phyloP scores from a whole-genome alignment of 2,329 filamentous ascomycete genomes.

The Nannizziopsis arthrosporioides region DNA sequence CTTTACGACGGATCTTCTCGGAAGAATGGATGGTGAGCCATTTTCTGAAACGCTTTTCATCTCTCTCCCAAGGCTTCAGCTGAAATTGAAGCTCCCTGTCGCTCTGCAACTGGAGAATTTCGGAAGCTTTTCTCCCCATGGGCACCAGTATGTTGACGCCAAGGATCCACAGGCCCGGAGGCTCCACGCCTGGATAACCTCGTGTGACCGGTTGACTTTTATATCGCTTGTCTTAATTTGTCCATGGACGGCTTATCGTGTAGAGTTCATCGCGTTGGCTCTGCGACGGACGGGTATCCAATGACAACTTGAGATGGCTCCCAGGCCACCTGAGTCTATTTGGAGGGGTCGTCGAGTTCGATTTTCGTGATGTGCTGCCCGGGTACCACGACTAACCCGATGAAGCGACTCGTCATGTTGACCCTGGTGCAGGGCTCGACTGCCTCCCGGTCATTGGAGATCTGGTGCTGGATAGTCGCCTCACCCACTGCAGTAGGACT shows the following conservation, averaged over 20 bases:
- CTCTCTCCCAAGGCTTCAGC: too few species aligned
- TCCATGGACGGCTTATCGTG: conserved; percentile 5
- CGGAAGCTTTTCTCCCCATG: not conserved
- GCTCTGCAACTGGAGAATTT: too few species aligned
- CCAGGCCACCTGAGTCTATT: not conserved
- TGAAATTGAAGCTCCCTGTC: too few species aligned
- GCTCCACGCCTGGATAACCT: not conserved
- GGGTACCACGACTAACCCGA: conserved; percentile 82
- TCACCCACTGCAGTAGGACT: conserved; percentile 39
- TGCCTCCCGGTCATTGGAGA: conserved; percentile 12
- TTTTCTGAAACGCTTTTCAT: too few species aligned
- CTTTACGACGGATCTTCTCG: too few species aligned
- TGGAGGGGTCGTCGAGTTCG: conserved; percentile 54
- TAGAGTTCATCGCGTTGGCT: not conserved
- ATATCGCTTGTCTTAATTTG: not conserved
- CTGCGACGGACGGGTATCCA: not conserved
- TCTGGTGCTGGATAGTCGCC: conserved; percentile 22
- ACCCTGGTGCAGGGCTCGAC: conserved; percentile 41
- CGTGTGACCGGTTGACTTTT: conserved; percentile 5
- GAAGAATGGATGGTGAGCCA: too few species aligned
- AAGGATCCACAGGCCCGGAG: not conserved
- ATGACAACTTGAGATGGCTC: not conserved
- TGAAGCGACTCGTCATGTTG: conserved; percentile 71
- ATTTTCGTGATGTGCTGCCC: conserved; percentile 77
- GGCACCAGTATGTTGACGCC: not conserved